Percentiles rank a stretch among this genome's conserved stretches.
phyloP scores from a whole-genome alignment of 2,329 filamentous ascomycete species.

The Apiospora malaysiana region DNA sequence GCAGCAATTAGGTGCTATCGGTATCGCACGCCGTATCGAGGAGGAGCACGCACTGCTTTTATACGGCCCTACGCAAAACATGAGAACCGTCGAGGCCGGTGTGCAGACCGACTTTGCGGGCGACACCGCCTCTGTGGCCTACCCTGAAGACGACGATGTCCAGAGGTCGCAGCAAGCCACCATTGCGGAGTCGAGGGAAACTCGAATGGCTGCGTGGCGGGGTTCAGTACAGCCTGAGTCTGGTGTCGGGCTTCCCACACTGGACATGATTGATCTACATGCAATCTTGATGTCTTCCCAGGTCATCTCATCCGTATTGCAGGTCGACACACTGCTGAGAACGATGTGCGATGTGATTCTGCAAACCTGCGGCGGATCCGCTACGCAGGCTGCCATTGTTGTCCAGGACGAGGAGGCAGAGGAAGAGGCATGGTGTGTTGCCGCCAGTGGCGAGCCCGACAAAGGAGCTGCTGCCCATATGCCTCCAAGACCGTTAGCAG shows the following conservation, averaged over 20 bases:
- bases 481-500: slow-evolving; percentile 67
- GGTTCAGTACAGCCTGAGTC: slow-evolving; percentile 64
- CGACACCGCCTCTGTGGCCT: slow-evolving; percentile 59
- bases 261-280: slow-evolving; percentile 84
- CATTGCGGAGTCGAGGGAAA: slow-evolving; percentile 58
- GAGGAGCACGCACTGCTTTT: slow-evolving; percentile 72
- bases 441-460: slow-evolving; percentile 75
- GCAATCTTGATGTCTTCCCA: slow-evolving; percentile 81
- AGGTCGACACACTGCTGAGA: slow-evolving; percentile 76
- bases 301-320: slow-evolving; percentile 78
- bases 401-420: slow-evolving; percentile 70
- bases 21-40: slow-evolving; percentile 71
- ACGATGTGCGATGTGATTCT: slow-evolving; percentile 85
- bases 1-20: slow-evolving; percentile 70
- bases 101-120: slow-evolving; percentile 75
- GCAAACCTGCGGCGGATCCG: slow-evolving; percentile 74
- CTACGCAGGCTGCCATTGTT: slow-evolving; percentile 75
- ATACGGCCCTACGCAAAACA: slow-evolving; percentile 63
- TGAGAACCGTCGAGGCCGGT: slow-evolving; percentile 64
- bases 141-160: slow-evolving; percentile 52
- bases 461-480: slow-evolving; percentile 70
- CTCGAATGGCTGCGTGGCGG: slow-evolving; percentile 68
- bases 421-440: slow-evolving; percentile 70
- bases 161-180: slow-evolving; percentile 49
- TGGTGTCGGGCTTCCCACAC: slow-evolving; percentile 69